Percentiles rank a stretch among this genome's conserved stretches.
Conservation (phyloP, 441 rosid species). For the Pelargonium cotyledonis region DNA sequence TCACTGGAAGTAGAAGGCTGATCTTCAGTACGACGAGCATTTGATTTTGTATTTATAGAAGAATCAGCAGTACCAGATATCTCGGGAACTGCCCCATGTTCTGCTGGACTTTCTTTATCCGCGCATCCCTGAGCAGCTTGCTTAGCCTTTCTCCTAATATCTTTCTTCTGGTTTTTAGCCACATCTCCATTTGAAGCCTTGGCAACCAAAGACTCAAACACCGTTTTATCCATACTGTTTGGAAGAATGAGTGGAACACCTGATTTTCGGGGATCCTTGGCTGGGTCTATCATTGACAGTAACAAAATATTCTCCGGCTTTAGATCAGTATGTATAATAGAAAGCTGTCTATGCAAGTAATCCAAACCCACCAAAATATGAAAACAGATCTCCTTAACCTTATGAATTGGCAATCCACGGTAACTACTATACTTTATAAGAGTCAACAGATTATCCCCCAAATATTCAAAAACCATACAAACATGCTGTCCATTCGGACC, state of each 20-base stretch:
- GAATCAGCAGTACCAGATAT: slow-evolving; percentile 27
- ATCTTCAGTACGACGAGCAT: slow-evolving; percentile 28
- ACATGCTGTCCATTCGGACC: slow-evolving; percentile 71
- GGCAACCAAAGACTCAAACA: slow-evolving; percentile 23
- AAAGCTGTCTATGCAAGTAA: slow-evolving; percentile 56
- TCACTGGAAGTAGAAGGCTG: slow-evolving; percentile 26
- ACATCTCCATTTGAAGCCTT: slow-evolving; percentile 42
- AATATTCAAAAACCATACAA: slow-evolving; percentile 69
- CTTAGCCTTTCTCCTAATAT: slow-evolving; percentile 62
- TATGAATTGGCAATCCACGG: slow-evolving; percentile 44
- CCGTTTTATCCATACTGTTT: slow-evolving; percentile 29
- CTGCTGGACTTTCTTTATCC: slow-evolving; percentile 34
- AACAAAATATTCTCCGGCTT: slow-evolving; percentile 69
- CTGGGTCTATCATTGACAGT: slow-evolving; percentile 48
- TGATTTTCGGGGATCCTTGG: slow-evolving; percentile 44
- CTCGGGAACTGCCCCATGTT: slow-evolving; percentile 32
- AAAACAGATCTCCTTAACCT: slow-evolving; percentile 52
- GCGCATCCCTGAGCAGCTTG: slow-evolving; percentile 41
- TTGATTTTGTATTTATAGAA: slow-evolving; percentile 25
- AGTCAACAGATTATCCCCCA: slow-evolving; percentile 72
- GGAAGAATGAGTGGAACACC: slow-evolving; percentile 49
- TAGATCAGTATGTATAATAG: slow-evolving; percentile 61
- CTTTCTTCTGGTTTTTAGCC: slow-evolving; percentile 63
- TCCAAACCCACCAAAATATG: slow-evolving; percentile 57
- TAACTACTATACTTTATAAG: slow-evolving; percentile 61